Evolutionary conservation across 2,329 filamentous ascomycete species (phyloP).

Genomic region (Neophaeococcomyces aloes): DNA sequence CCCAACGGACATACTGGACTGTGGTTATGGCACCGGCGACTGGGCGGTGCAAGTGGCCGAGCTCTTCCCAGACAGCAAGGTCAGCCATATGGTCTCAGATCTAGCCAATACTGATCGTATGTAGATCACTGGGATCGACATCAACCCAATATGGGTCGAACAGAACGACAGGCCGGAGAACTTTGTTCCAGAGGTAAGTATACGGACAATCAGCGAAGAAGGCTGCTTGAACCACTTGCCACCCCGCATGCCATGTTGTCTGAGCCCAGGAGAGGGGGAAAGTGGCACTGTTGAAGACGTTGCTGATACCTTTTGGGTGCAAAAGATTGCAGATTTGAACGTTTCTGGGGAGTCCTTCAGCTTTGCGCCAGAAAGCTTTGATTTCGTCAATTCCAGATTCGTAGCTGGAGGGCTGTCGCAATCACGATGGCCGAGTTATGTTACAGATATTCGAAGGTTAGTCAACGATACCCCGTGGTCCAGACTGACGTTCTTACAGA

Average conservation of each 20-base stretch:
- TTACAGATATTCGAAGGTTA: conserved; percentile 4
- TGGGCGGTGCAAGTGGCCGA: conserved; percentile 83
- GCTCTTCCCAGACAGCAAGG: conserved; percentile 40
- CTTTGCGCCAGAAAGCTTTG: conserved; percentile 2
- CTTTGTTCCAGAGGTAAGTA: neutral
- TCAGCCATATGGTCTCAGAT: neutral
- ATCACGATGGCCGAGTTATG: conserved; percentile 2
- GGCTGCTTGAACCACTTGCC: neutral
- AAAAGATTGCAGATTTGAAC: conserved; percentile 4
- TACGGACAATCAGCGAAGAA: no score
- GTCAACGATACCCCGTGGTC: neutral
- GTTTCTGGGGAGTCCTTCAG: neutral
- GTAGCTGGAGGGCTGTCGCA: conserved; percentile 1
- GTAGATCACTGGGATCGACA: conserved; percentile 1
- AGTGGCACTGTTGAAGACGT: no score
- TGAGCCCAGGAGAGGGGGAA: no score
- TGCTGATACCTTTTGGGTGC: no score
- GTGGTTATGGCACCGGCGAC: conserved; percentile 81
- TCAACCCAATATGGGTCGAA: neutral
- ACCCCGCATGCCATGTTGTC: no score
- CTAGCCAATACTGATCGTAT: neutral
- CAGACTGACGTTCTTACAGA: neutral
- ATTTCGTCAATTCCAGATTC: conserved; percentile 7
- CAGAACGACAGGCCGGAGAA: neutral
- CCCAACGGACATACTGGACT: conserved; percentile 39